Percentiles rank a stretch among this genome's conserved stretches.
phyloP scores from a whole-genome alignment of 108 stramenopile genomes.

The Craspedostauros australis region DNA sequence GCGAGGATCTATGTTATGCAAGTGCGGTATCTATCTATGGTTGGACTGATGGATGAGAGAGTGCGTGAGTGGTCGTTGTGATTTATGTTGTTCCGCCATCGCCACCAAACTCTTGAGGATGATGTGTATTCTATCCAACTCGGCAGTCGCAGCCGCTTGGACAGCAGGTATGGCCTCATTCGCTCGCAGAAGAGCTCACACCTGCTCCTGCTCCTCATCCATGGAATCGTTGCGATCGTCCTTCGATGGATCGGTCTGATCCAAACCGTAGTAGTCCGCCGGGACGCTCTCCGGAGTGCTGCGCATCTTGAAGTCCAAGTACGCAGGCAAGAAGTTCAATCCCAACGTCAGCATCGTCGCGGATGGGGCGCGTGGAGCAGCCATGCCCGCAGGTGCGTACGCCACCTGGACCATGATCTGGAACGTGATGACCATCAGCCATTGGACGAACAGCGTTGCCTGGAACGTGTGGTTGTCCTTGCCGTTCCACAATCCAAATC shows the following conservation, averaged over 20 bases:
- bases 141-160: too few species aligned
- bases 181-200: too few species aligned
- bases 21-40: too few species aligned
- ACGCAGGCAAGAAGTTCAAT: conserved; percentile 22
- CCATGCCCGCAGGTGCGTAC: not conserved
- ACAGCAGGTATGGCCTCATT: too few species aligned
- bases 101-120: too few species aligned
- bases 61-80: too few species aligned
- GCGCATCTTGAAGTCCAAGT: conserved; percentile 24
- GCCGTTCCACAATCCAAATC: conserved; percentile 4
- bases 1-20: too few species aligned
- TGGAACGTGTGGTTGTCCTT: not conserved
- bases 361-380: not conserved
- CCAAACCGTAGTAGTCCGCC: conserved; percentile 11
- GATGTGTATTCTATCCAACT: too few species aligned
- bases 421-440: conserved; percentile 5
- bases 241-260: not conserved
- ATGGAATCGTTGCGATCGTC: too few species aligned
- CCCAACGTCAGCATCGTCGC: conserved; percentile 10
- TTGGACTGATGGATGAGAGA: too few species aligned
- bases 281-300: conserved; percentile 8
- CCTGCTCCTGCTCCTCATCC: too few species aligned
- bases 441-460: conserved; percentile 2
- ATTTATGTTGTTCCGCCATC: too few species aligned
- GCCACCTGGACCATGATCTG: conserved; percentile 9